phyloP scores from a whole-genome alignment of 2,329 filamentous ascomycete genomes.

The Alternaria gaisen region DNA sequence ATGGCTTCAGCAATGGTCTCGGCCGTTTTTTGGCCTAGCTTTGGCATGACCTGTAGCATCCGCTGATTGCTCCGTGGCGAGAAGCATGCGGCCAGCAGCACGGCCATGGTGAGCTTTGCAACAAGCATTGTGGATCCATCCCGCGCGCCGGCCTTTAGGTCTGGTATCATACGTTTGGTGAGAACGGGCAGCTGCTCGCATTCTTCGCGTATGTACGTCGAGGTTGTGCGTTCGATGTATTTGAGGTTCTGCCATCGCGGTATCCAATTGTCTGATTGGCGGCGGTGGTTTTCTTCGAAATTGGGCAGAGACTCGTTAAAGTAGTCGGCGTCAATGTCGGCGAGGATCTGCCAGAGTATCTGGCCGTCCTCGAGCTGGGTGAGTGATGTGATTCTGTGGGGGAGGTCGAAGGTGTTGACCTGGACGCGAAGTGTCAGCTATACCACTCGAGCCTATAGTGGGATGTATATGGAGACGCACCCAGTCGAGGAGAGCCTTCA shows the following conservation, averaged over 20 bases:
- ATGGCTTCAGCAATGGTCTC: slow-evolving; percentile 53
- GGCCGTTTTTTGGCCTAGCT: slow-evolving; percentile 48
- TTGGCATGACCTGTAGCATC: slow-evolving; percentile 55
- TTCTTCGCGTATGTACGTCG: slow-evolving; percentile 59
- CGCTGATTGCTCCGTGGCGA: slow-evolving; percentile 58
- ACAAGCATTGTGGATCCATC: slow-evolving; percentile 54
- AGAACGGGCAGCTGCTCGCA: slow-evolving; percentile 52
- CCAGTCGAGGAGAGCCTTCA: slow-evolving; percentile 52
- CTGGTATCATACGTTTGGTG: slow-evolving; percentile 53
- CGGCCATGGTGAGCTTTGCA: slow-evolving; percentile 58
- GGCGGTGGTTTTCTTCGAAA: slow-evolving; percentile 54
- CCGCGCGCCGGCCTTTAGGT: slow-evolving; percentile 60
- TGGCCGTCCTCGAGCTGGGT: slow-evolving; percentile 58
- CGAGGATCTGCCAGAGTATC: slow-evolving; percentile 59
- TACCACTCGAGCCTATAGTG: not conserved
- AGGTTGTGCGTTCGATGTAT: slow-evolving; percentile 59
- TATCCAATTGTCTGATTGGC: slow-evolving; percentile 59
- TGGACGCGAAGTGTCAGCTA: slow-evolving; percentile 23
- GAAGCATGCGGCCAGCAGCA: slow-evolving; percentile 59
- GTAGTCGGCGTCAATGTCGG: slow-evolving; percentile 58
- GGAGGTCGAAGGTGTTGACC: slow-evolving; percentile 57
- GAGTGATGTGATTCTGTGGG: slow-evolving; percentile 50
- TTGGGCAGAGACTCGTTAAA: slow-evolving; percentile 59
- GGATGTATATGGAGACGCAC: slow-evolving; percentile 26
- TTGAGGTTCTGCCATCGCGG: slow-evolving; percentile 63